A percentile compares a stretch with the other conserved stretches of the same genome.
Evolutionary conservation across 495 filamentous ascomycete genomes (phyloP).

Genomic region (Penicillium atrosanguineum): DNA sequence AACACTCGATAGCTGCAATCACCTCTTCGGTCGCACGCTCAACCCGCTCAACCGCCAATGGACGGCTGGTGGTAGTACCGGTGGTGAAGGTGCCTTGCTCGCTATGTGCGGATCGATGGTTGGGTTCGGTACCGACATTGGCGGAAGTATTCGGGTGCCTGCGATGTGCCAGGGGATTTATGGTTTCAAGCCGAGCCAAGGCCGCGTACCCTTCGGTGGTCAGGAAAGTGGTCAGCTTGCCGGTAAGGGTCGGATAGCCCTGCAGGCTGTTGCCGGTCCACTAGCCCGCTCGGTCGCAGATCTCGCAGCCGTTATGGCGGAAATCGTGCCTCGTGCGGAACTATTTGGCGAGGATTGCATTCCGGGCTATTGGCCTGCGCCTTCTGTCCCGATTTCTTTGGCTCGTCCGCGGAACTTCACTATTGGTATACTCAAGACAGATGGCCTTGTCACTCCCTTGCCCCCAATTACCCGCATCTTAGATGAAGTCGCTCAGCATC

Average conservation of each 20-base stretch:
- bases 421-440: conserved; percentile 55
- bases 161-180: conserved; percentile 59
- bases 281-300: conserved; percentile 45
- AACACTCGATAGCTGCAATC: conserved; percentile 38
- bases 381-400: conserved; percentile 12
- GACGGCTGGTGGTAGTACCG: conserved; percentile 61
- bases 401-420: conserved; percentile 31
- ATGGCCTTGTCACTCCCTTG: conserved; percentile 56
- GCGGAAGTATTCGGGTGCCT: conserved; percentile 61
- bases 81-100: conserved; percentile 65
- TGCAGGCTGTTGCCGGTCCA: conserved; percentile 52
- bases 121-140: conserved; percentile 67
- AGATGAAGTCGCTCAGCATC: conserved; percentile 44
- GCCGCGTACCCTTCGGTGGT: conserved; percentile 54
- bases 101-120: conserved; percentile 60
- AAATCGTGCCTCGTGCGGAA: conserved; percentile 46
- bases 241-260: conserved; percentile 36
- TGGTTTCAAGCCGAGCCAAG: conserved; percentile 56
- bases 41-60: conserved; percentile 60
- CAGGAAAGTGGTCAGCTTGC: conserved; percentile 42
- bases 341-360: conserved; percentile 50
- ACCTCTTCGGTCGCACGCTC: conserved; percentile 57
- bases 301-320: conserved; percentile 46
- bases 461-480: conserved; percentile 56
- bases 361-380: conserved; percentile 47